Percentiles rank a stretch among this genome's conserved stretches.
phyloP scores from a whole-genome alignment of 2,329 filamentous ascomycete species.

The Venturia oleaginea region DNA sequence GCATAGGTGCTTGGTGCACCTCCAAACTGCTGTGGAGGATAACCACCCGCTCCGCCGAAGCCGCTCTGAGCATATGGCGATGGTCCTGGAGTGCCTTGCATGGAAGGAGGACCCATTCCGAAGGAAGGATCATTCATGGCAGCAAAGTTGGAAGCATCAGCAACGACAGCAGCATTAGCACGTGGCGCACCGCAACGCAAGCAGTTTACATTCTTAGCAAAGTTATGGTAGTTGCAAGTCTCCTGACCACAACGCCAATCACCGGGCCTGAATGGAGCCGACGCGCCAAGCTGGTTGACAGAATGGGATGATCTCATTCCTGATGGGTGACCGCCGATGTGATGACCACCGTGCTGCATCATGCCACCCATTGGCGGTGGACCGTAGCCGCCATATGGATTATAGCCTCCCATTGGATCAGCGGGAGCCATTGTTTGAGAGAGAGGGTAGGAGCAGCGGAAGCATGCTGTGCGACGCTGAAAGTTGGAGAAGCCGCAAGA shows the following conservation, averaged over 20 bases:
- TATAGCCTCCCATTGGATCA: conserved; percentile 59
- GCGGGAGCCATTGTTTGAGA: conserved; percentile 62
- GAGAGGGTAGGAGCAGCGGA: conserved; percentile 89
- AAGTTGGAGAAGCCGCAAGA: conserved; percentile 99
- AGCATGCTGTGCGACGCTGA: conserved; percentile 94
- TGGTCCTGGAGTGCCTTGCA: conserved; percentile 68
- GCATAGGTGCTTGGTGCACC: conserved; percentile 83
- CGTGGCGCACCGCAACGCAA: conserved; percentile 92
- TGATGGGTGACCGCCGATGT: conserved; percentile 57
- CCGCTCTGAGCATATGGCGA: conserved; percentile 49
- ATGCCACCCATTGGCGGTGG: conserved; percentile 20
- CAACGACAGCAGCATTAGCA: conserved; percentile 86
- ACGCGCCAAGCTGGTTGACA: conserved; percentile 36
- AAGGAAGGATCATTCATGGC: conserved; percentile 65
- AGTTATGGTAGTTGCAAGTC: conserved; percentile 97
- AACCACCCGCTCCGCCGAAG: conserved; percentile 40
- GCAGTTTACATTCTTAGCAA: conserved; percentile 98
- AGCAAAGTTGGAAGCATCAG: conserved; percentile 66
- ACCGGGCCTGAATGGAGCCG: conserved; percentile 93
- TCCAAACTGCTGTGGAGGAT: conserved; percentile 69
- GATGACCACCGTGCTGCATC: conserved; percentile 39
- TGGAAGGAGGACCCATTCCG: conserved; percentile 74
- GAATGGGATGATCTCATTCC: conserved; percentile 39
- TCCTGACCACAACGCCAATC: conserved; percentile 99
- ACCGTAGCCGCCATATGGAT: conserved; percentile 58